Percentiles rank a stretch among this genome's conserved stretches.
Conservation (phyloP, 371 early-diverging fungal genomes). For the Umbelopsis sp. region DNA sequence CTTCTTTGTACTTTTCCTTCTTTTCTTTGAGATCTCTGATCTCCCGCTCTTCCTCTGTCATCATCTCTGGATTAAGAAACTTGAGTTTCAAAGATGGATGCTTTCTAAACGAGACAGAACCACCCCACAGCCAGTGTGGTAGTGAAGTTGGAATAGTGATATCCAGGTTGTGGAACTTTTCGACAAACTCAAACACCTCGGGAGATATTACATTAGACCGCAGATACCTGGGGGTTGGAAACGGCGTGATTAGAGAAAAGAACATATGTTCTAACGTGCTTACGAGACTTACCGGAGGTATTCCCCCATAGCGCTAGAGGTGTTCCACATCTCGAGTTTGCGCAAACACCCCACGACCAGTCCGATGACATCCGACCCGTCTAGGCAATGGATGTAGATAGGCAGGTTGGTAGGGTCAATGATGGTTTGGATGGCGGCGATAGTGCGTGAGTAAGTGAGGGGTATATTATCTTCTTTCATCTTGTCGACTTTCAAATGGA, state of each 20-base stretch:
- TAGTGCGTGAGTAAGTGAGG: conserved; percentile 75
- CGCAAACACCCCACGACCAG: conserved; percentile 84
- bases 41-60: conserved; percentile 54
- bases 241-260: not conserved
- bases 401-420: conserved; percentile 79
- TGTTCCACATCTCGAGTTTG: conserved; percentile 89
- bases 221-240: conserved; percentile 49
- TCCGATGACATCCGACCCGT: conserved; percentile 90
- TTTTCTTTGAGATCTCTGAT: conserved; percentile 42
- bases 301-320: conserved; percentile 74
- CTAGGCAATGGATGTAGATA: conserved; percentile 88
- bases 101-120: conserved; percentile 58
- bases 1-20: conserved; percentile 46
- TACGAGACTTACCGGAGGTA: conserved; percentile 54
- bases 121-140: conserved; percentile 86
- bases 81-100: conserved; percentile 65
- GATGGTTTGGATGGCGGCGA: conserved; percentile 79
- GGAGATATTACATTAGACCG: conserved; percentile 79
- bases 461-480: conserved; percentile 89
- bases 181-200: conserved; percentile 91
- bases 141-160: conserved; percentile 69
- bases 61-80: conserved; percentile 54
- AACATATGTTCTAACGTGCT: not conserved
- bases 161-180: conserved; percentile 75
- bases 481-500: conserved; percentile 79